A percentile compares a stretch with the other conserved stretches of the same genome.
Conservation (phyloP, 352 stramenopile species). For the Thalassiosira exigua region DNA sequence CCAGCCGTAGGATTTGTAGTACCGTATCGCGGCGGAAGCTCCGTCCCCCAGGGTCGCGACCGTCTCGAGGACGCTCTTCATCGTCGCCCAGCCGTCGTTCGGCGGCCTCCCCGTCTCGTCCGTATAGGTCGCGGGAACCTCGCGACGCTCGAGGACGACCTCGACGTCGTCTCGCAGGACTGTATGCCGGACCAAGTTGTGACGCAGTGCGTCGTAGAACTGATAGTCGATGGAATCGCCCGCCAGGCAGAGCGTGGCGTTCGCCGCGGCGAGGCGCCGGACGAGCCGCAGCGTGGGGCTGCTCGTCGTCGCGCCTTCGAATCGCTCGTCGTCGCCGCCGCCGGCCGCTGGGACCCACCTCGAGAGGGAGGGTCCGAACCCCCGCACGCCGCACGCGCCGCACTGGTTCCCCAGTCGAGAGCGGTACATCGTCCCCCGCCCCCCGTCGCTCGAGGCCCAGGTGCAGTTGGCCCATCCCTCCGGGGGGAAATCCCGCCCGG, state of each 20-base stretch:
- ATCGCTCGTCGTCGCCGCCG: background rate
- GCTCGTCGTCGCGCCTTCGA: background rate
- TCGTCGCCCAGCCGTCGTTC: background rate
- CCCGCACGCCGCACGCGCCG: constrained; percentile 32
- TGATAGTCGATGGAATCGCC: constrained; percentile 46
- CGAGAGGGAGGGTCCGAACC: constrained; percentile 35
- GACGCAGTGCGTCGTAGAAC: constrained; percentile 31
- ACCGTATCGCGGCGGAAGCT: constrained; percentile 30
- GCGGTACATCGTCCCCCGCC: constrained; percentile 46
- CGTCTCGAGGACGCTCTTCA: constrained; percentile 36
- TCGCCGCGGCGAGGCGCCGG: constrained; percentile 18
- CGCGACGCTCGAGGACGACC: too few species aligned
- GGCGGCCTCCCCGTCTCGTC: too few species aligned
- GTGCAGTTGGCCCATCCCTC: background rate
- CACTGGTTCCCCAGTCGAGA: constrained; percentile 29
- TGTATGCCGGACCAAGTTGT: too few species aligned
- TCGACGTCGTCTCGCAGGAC: too few species aligned
- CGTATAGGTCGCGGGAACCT: constrained; percentile 14
- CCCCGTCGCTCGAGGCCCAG: background rate
- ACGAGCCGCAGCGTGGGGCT: constrained; percentile 30
- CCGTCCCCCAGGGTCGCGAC: too few species aligned
- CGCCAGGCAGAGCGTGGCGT: constrained; percentile 35
- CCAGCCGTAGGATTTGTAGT: constrained; percentile 44
- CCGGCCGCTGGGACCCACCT: constrained; percentile 16
- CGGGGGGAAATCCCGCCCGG: background rate